Conservation (phyloP, 805 yeast genomes). For the Nakazawaea ambrosiae region DNA sequence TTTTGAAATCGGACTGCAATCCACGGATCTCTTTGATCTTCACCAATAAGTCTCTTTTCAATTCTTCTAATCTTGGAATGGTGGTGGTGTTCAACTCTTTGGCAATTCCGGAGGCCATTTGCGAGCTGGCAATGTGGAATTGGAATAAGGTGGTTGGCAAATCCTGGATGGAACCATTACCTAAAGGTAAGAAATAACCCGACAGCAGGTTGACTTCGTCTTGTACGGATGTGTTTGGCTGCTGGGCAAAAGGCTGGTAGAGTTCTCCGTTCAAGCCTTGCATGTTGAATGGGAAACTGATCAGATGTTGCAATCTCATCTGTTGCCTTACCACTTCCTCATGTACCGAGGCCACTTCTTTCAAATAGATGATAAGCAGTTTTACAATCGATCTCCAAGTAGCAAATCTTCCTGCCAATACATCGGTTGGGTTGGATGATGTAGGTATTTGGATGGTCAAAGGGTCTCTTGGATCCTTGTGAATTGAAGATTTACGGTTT, state of each 20-base stretch:
- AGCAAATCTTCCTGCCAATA: slow-evolving; percentile 72
- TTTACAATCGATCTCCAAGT: slow-evolving; percentile 82
- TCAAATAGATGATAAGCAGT: slow-evolving; percentile 66
- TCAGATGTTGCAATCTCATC: slow-evolving; percentile 72
- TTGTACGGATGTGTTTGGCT: slow-evolving; percentile 14
- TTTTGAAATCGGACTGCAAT: slow-evolving; percentile 78
- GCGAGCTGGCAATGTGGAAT: slow-evolving; percentile 51
- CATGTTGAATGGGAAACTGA: slow-evolving; percentile 45
- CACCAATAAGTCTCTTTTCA: slow-evolving; percentile 68
- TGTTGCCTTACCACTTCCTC: slow-evolving; percentile 87
- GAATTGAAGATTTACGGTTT: slow-evolving; percentile 10
- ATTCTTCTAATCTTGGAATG: slow-evolving; percentile 60
- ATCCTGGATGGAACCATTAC: slow-evolving; percentile 78
- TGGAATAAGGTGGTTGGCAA: slow-evolving; percentile 58
- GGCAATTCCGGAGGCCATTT: slow-evolving; percentile 48
- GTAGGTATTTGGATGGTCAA: slow-evolving; percentile 45
- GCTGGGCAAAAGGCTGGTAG: slow-evolving; percentile 26
- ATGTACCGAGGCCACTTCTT: slow-evolving; percentile 76
- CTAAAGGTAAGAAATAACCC: slow-evolving; percentile 65
- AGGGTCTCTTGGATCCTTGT: slow-evolving; percentile 42
- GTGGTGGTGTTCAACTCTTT: slow-evolving; percentile 55
- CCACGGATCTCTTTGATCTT: slow-evolving; percentile 85
- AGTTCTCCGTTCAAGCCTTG: slow-evolving; percentile 32
- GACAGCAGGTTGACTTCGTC: slow-evolving; percentile 29
- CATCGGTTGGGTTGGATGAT: slow-evolving; percentile 75